Base-by-base conservation (phyloP, 2,329 filamentous ascomycete species). In the Paecilomyces sp. region DNA sequence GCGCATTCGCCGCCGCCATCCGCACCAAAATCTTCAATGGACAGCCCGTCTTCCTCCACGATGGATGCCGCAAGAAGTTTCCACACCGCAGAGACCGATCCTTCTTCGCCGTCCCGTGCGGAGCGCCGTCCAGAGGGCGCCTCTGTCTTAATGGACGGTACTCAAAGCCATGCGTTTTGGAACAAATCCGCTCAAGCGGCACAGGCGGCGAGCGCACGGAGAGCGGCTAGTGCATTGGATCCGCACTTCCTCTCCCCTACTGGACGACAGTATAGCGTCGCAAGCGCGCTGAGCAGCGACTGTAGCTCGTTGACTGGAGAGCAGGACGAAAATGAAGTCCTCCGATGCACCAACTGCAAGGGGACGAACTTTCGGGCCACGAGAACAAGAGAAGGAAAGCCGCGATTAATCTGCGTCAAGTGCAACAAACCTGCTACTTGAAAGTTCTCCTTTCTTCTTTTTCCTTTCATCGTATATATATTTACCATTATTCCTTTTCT, bases 341-440 rank as follows among this genome's bases (percentile, higher is more conserved):
- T 83, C 64, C 78, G 72, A 25, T 90, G 88, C 66, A 75, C 77
- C 24, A 80, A 79, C 61, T 91, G 88, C 67, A 81, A 82, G 3
- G 80, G 83, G 1, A 81, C 74, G 22, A 84, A 86, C 61, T 91
- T 91, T 64, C 84, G 84, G 63, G 83, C 83, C 1, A 84, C 81
- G 64, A 84, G 81, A 61, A 75, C 80, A 3, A 80, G 77, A 30
- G 81, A 80, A 7, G 78, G 76, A 51, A 79, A 77, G 57, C 83
- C 85, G 68, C 79, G 78, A 61, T 72, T 89, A 63, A 79, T 86
- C n/a, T 90, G 88, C 70, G 81, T 81, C 36, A 80, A 77, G 54
- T 90, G 80, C 58, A 67, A 69, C 55, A 68, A 63, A 24, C 64
- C 71, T 47, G 64, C 73, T 57, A 61, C 57, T 59, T 71, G 57